Base-by-base conservation (phyloP, 495 filamentous ascomycete species). In the Rostrohypoxylon terebratum region DNA sequence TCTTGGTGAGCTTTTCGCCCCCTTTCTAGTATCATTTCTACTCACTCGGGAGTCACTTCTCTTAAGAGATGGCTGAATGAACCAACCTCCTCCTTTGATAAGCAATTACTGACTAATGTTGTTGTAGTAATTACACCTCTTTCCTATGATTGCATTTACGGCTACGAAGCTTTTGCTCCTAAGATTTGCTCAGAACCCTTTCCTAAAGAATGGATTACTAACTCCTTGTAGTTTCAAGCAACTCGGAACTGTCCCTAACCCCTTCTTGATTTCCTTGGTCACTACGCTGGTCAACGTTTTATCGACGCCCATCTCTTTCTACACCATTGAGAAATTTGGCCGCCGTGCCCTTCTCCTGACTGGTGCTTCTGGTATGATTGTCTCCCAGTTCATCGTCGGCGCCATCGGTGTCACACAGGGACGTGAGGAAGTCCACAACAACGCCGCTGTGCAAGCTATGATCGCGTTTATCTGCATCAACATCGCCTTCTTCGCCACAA, bases 261-360 rank as follows among this genome's bases (percentile, higher is more conserved):
- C 90, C 54, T 96, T 96, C 87, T 79, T 95, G 47, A 92, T 94
- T 76, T 88, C 85, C 65, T 83, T 97, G 74, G 86, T 96, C 82
- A 93, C 90, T 67, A 95, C 91, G 74, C 86, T 94, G 64, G 90
- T 96, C 85, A 97, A 96, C 81, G 93, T 96, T 40, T 82, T 79
- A 77, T 94, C 91, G 62, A 96, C 93, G 13, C 92, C 92, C 14
- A 76, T 94, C 74, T 92, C 92, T 18, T 94, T 96, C 87, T 94
- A 83, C 75, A 89, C 91, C 44, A 90, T 97, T 71, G 93, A 97
- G 84, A 88, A 83, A 64, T 86, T 91, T 72, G 93, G 94, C 69
- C 93, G 94, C 80, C 93, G 94, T 59, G 87, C 88, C n/a, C 86
- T 96, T 11, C 91, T 97, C 53, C 84, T 97, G 72, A 91, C 83